Evolutionary conservation across 73 alveolate genomes (phyloP), one percentile per base, ranked within the genome.

Genomic region (Stentor roeselii): DNA sequence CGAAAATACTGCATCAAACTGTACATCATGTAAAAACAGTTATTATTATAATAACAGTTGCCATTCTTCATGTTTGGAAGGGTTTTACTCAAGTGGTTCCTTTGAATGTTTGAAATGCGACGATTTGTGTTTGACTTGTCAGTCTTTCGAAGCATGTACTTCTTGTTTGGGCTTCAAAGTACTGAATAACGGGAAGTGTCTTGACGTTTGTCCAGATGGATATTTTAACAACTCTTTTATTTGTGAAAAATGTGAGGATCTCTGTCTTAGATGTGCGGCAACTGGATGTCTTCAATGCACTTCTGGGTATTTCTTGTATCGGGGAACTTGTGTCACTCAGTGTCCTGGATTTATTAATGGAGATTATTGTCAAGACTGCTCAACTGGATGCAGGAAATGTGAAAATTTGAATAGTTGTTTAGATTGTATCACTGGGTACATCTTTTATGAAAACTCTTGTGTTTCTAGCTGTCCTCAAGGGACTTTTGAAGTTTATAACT

Each of bases 151-250:
- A 27, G 14, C 21, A 30, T 67, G 80, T 32, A 67, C 27, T 2
- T 34, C 37, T 1, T 67, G 80, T 2, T 1, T 2, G 27, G n/a
- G 27, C 21, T 36, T 14, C 11, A 21, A 30, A 34, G 14, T 30
- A 30, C 34, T 67, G 2, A 27, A 30, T 32, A 34, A 67, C 34
- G 34, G 34, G 21, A 67, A 67, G 34, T 67, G 80, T 32, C 34
- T 21, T 30, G 80, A 67, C 34, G 42, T 1, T 0, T 67, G 80
- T 32, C 80, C 80, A 27, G 80, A 67, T 30, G 80, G 80, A 67
- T 21, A 50, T 50, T 50, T 11, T 50, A 21, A 50, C 6, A 50
- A 50, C 21, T 11, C 6, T 50, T 11, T 11, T 50, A 21, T 11
- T 11, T 50, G 67, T 50, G 6, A 11, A 11, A 21, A 11, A 21